Base-by-base conservation (phyloP, 2,329 filamentous ascomycete genomes). In the Pseudocercospora pini-densiflorae region DNA sequence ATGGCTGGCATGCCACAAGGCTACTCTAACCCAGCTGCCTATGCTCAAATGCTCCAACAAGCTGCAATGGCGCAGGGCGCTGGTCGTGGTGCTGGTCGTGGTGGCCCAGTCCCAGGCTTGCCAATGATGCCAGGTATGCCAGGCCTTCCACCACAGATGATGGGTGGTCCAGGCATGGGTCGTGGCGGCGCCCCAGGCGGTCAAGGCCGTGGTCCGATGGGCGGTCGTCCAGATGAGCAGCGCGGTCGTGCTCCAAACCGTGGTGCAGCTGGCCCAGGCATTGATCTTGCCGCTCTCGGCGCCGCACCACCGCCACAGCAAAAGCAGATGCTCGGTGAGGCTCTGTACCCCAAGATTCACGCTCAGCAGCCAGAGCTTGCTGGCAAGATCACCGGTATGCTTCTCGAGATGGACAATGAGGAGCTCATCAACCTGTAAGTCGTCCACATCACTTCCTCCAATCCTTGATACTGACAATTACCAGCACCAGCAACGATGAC, bases 321-420 rank as follows among this genome's bases (percentile, higher is more conserved):
- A 87, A 99, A 99, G 89, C 95, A 99, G 87, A 92, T 98, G 82
- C 89, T 99, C 63, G 95, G 95, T 80, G 95, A 99, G 85, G 90
- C 93, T 74, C 91, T 99, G 75, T 99, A 98, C 88, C 95, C 95
- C 79, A 99, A 98, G 91, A 98, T 99, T 77, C 90, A 94, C 81
- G 89, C 88, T 73, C 90, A 97, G 82, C 95, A 99, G 85, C 92
- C 93, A 67, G 94, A 97, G 76, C 87, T 99, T 77, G 95, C 95
- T 70, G 95, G 95, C 79, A 99, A 99, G 90, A 98, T 99, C 81
- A 99, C 95, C 69, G 95, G 95, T 83, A 99, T 99, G 95, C 91
- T 99, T 76, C 84, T 99, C 76, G 95, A 99, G 88, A 99, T 99
- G 95, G 95, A 98, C 77, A 98, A 98, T 83, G 80, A 86, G 65